Conservation (phyloP, 331 rosid species). For the Malus hybrid region DNA sequence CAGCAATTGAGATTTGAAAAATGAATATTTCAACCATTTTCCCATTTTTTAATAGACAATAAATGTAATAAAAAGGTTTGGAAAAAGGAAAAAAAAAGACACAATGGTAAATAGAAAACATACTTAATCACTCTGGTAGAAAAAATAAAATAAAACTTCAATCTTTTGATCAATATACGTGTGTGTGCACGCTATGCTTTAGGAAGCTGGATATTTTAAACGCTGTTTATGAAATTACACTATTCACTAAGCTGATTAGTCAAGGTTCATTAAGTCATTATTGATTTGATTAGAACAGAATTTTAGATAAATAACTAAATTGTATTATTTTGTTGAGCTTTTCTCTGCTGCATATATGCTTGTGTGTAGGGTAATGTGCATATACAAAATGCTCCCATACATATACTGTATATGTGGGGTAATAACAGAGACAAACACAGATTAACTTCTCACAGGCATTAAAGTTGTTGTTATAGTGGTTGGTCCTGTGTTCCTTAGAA, state of each 20-base stretch:
- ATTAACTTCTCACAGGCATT: slow-evolving; percentile 28
- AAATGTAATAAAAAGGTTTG: no score
- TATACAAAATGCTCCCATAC: background rate
- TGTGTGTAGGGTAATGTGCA: background rate
- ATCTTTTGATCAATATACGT: background rate
- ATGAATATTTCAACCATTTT: background rate
- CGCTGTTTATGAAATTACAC: background rate
- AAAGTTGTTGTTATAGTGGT: slow-evolving; percentile 76
- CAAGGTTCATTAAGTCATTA: background rate
- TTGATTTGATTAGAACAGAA: background rate
- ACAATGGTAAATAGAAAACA: background rate
- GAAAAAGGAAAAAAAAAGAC: background rate
- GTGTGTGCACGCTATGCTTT: no score
- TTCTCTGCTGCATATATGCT: background rate
- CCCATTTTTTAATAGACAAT: background rate
- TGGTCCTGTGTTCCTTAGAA: slow-evolving; percentile 59
- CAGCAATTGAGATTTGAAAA: background rate
- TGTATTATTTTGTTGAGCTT: background rate
- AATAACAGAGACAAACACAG: slow-evolving; percentile 26
- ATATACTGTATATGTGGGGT: background rate
- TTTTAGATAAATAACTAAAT: background rate
- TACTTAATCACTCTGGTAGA: background rate
- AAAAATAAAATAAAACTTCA: background rate
- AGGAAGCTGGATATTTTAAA: background rate
- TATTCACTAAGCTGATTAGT: background rate